phyloP scores from a whole-genome alignment of 345 rosid genomes.

The Salix koriyanagi region DNA sequence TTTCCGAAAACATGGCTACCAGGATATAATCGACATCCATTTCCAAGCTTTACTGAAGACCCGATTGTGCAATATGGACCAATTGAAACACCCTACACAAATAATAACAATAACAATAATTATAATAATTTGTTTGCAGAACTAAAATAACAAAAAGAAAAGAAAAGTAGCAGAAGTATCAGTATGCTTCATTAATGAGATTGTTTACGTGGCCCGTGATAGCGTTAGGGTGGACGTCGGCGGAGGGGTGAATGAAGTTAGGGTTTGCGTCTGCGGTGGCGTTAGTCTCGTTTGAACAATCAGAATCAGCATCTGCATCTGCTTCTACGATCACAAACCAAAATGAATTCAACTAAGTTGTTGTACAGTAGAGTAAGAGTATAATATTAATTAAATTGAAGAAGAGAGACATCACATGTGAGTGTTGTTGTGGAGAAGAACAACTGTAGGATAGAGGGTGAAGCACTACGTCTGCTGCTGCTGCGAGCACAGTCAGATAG shows the following conservation, averaged over 20 bases:
- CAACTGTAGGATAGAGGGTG: conserved; percentile 26
- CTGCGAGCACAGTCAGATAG: conserved; percentile 16
- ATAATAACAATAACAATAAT: not conserved
- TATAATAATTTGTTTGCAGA: not conserved
- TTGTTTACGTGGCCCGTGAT: conserved; percentile 58
- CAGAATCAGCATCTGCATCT: conserved; percentile 23
- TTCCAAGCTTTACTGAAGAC: conserved; percentile 69
- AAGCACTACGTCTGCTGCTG: not conserved
- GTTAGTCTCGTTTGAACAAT: conserved; percentile 12
- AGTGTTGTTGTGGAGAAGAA: conserved; percentile 32
- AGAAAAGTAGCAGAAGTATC: no score
- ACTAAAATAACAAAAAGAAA: not conserved
- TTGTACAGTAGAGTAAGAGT: not conserved
- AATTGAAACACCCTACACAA: conserved; percentile 59
- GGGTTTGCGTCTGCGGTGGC: conserved; percentile 4
- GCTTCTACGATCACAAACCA: not conserved
- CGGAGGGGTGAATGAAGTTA: conserved; percentile 58
- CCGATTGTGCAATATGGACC: conserved; percentile 88
- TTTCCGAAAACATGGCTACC: conserved; percentile 78
- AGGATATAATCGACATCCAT: conserved; percentile 66
- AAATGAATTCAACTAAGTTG: not conserved
- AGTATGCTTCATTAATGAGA: no score
- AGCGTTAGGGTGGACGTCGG: conserved; percentile 75
- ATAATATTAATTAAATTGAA: not conserved
- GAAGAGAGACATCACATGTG: conserved; percentile 22